Percentiles rank a stretch among this genome's conserved stretches.
Evolutionary conservation across 73 alveolate species (phyloP).

Genomic region (Paramecium primaurelia): DNA sequence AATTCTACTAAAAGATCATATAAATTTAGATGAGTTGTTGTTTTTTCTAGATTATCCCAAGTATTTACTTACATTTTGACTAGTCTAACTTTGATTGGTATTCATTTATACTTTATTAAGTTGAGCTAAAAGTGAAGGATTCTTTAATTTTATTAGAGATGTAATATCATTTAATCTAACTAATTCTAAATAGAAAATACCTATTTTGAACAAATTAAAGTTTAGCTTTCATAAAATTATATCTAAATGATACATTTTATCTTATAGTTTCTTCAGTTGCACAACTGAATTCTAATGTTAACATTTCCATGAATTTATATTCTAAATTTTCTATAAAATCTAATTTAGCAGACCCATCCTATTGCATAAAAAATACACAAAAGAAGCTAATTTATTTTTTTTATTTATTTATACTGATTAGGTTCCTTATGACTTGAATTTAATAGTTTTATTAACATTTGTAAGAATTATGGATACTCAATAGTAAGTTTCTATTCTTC

Average conservation of each 20-base stretch:
- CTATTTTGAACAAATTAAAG: slow-evolving; percentile 35
- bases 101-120: slow-evolving; percentile 27
- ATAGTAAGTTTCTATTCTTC: slow-evolving; percentile 44
- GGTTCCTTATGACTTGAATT: slow-evolving; percentile 56
- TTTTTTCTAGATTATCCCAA: slow-evolving; percentile 27
- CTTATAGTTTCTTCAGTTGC: slow-evolving; percentile 43
- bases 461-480: slow-evolving; percentile 40
- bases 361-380: slow-evolving; percentile 50
- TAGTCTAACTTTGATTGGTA: background rate
- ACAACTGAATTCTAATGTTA: slow-evolving; percentile 17
- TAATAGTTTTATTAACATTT: slow-evolving; percentile 46
- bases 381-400: background rate
- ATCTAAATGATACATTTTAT: slow-evolving; percentile 51
- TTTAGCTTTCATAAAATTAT: slow-evolving; percentile 57
- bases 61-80: background rate
- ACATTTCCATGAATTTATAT: slow-evolving; percentile 57
- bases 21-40: background rate
- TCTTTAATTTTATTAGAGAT: slow-evolving; percentile 52
- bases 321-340: slow-evolving; percentile 59
- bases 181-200: background rate
- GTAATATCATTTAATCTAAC: slow-evolving; percentile 54
- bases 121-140: slow-evolving; percentile 52
- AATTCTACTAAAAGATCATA: background rate
- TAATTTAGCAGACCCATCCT: slow-evolving; percentile 50
- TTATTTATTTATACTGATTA: slow-evolving; percentile 6